Percentiles rank a stretch among this genome's conserved stretches.
These are phyloP conservation scores for Bisporella sp. DNA, from an alignment of 2,329 filamentous ascomycete species.

Conservation along the genomic window DNA sequence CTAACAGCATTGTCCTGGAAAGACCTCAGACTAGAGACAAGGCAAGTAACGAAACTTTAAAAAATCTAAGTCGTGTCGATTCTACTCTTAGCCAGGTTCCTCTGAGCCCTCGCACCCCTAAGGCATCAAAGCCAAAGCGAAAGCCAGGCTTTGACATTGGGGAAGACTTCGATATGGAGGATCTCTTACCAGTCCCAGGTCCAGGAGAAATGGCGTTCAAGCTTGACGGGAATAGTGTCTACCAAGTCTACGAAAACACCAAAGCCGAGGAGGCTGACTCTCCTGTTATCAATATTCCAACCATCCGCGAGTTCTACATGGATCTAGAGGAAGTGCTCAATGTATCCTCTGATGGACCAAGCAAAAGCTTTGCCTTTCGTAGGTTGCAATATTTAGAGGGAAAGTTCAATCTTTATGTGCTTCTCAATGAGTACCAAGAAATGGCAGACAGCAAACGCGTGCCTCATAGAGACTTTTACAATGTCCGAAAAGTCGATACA, in stretches of 20 bases:
- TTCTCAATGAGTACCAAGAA: conserved; percentile 96
- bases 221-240: conserved; percentile 80
- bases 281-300: conserved; percentile 79
- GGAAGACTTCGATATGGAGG: conserved; percentile 80
- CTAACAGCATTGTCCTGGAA: conserved; percentile 23
- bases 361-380: conserved; percentile 94
- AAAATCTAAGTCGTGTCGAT: conserved; percentile 10
- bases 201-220: conserved; percentile 64
- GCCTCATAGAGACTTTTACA: conserved; percentile 97
- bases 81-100: conserved; percentile 23
- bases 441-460: conserved; percentile 97
- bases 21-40: conserved; percentile 18
- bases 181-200: conserved; percentile 67
- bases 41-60: conserved; percentile 17
- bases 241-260: conserved; percentile 77
- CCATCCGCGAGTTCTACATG: conserved; percentile 91
- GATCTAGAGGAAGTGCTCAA: conserved; percentile 81
- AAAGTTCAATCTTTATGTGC: conserved; percentile 89
- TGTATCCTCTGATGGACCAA: conserved; percentile 91
- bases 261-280: conserved; percentile 53
- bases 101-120: conserved; percentile 30
- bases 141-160: conserved; percentile 89
- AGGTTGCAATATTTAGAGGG: conserved; percentile 92
- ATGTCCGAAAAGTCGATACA: conserved; percentile 96
- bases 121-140: conserved; percentile 51